phyloP scores from a whole-genome alignment of 164 flowering plant genomes.

The Litsea cubeba region DNA sequence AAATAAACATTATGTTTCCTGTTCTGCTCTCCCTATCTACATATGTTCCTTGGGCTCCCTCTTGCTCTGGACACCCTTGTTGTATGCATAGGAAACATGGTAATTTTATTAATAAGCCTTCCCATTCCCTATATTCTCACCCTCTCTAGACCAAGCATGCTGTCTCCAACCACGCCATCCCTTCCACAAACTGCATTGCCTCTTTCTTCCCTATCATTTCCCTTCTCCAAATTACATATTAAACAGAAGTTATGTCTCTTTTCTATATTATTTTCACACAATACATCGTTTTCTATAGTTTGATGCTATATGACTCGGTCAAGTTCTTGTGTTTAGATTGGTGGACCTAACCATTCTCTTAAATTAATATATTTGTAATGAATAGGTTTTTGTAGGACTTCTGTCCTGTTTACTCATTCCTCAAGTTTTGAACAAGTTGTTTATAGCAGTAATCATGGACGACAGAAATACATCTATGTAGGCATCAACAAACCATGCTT shows the following conservation, averaged over 20 bases:
- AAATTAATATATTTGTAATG: too few relatives aligned
- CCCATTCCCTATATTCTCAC: slow-evolving; percentile 32
- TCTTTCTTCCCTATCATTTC: background rate
- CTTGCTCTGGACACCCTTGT: slow-evolving; percentile 39
- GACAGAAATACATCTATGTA: too few relatives aligned
- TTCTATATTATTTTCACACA: too few relatives aligned
- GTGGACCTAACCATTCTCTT: background rate
- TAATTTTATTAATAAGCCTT: slow-evolving; percentile 30
- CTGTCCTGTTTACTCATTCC: background rate
- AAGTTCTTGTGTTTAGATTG: background rate
- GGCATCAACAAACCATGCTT: background rate
- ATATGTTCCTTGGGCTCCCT: slow-evolving; percentile 10
- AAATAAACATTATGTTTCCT: slow-evolving; percentile 23
- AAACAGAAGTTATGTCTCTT: background rate
- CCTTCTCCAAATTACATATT: background rate
- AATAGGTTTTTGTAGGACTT: background rate
- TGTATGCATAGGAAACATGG: slow-evolving; percentile 51
- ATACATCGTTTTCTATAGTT: background rate
- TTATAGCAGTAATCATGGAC: background rate
- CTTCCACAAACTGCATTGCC: slow-evolving; percentile 11
- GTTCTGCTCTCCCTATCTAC: slow-evolving; percentile 31
- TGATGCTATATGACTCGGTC: background rate
- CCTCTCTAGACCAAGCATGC: slow-evolving; percentile 34
- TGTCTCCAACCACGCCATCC: slow-evolving; percentile 26
- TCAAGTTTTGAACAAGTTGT: background rate